Base-by-base conservation (phyloP, 305 asterid genomes). In the Rubia peregrina region DNA sequence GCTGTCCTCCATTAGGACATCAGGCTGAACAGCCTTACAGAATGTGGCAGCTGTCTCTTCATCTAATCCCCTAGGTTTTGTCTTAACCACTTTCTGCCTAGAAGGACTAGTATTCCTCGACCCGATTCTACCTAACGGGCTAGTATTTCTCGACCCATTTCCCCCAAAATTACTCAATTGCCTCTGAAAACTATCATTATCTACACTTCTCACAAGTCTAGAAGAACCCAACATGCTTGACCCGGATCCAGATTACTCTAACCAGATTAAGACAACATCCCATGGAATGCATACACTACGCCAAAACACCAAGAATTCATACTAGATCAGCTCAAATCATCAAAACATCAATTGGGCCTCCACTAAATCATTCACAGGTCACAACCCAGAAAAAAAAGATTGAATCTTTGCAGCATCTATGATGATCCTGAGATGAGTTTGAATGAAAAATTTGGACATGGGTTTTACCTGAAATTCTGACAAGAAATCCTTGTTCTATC, bases 31-130 rank as follows among this genome's bases (percentile, higher is more conserved):
- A 33, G 65, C 46, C 81, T 86, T 90, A 72, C 73, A 65, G 73
- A 88, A 86, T 0, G 94, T 88, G 24, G 95, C 77, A 65, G 84
- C 83, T 1, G 90, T 86, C 84, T 93, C 98, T 81, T 93, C 98
- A 78, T 93, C 98, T 38, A 91, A 83, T 49, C 98, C 98, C 30
- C 98, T 83, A 3, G 98, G 98, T 73, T 89, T 93, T 61, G 98
- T 91, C 80, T 79, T 82, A 59, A 83, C 72, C 73, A 84, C 90
- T 77, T 86, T 91, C 79, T 94, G 97, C 77, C 83, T 83, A 4
- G 96, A 89, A 21, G 99, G 99, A 61, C 99, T 94, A 0, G 96
- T 91, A 62, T 91, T 94, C 75, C 98, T 89, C 9, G 92, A 91
- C 40, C 96, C 94, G 68, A 87, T 72, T 30, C 90, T 88, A 33